Conservation (phyloP, 306 rosid species). For the Chamaecrista fasciculata region DNA sequence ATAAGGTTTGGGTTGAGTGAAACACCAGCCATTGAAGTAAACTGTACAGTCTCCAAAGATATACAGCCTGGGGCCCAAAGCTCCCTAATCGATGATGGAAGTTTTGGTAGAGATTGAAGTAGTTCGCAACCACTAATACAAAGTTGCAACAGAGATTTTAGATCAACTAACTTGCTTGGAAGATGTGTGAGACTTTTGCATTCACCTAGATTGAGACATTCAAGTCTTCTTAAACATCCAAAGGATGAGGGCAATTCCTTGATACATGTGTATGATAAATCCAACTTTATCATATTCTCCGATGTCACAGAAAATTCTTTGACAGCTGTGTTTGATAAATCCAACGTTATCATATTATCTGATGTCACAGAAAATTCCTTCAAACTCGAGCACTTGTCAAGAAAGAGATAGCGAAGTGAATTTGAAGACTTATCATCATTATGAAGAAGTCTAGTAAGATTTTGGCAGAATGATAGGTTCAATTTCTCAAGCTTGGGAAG, state of each 20-base stretch:
- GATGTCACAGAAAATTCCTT: neutral
- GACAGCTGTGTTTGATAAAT: neutral
- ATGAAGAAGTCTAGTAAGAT: neutral
- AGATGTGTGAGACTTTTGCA: neutral
- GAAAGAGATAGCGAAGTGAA: neutral
- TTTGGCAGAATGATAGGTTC: neutral
- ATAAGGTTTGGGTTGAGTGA: too few relatives aligned
- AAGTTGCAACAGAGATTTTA: neutral
- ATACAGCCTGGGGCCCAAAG: too few relatives aligned
- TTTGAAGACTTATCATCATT: too few relatives aligned
- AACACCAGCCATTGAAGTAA: too few relatives aligned
- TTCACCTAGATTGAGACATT: neutral
- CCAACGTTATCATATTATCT: neutral
- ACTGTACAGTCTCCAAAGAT: too few relatives aligned
- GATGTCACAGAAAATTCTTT: too few relatives aligned
- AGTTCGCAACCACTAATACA: neutral
- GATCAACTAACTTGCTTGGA: neutral
- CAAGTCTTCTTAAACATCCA: neutral
- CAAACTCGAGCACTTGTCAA: neutral
- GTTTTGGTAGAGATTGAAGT: neutral
- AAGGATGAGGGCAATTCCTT: neutral
- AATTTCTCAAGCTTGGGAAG: neutral
- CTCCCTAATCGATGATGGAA: constrained; percentile 1
- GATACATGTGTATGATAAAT: too few relatives aligned
- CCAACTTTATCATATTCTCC: too few relatives aligned